Conservation (phyloP, 108 stramenopile genomes). For the Conticribra weissflogii region DNA sequence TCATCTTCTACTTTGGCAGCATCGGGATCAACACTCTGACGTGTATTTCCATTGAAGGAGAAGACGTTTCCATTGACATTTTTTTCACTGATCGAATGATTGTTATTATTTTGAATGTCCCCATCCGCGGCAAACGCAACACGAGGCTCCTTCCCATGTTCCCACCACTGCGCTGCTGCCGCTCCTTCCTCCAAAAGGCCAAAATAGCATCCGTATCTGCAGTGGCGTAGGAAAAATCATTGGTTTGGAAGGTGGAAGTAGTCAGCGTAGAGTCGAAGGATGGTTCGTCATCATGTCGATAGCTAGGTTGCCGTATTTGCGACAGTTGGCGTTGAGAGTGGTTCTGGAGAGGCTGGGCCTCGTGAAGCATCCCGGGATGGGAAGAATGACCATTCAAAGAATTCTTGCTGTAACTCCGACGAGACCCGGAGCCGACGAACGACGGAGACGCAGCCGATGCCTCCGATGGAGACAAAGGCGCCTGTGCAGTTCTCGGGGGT, state of each 20-base stretch:
- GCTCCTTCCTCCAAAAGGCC: slow-evolving; percentile 14
- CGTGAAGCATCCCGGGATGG: neutral
- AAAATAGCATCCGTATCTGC: slow-evolving; percentile 22
- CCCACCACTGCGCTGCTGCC: neutral
- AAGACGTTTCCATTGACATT: neutral
- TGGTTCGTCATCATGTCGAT: slow-evolving; percentile 10
- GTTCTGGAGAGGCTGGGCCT: too few species aligned
- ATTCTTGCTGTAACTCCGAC: slow-evolving; percentile 2
- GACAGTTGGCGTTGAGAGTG: neutral
- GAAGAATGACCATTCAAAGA: neutral
- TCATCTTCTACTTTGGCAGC: neutral
- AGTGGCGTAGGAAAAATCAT: slow-evolving; percentile 9
- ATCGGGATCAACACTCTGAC: neutral
- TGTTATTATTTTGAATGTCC: too few species aligned
- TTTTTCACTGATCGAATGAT: too few species aligned
- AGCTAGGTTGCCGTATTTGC: neutral
- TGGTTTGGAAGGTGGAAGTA: neutral
- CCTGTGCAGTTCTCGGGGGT: neutral
- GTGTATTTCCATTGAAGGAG: neutral
- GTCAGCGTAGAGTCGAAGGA: slow-evolving; percentile 25
- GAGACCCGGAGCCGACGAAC: slow-evolving; percentile 17
- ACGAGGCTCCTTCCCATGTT: too few species aligned
- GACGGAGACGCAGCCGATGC: too few species aligned
- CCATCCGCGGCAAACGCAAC: too few species aligned
- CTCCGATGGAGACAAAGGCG: neutral